Conservation (phyloP, 768 basidiomycete species). For the Kwoniella europaea region DNA sequence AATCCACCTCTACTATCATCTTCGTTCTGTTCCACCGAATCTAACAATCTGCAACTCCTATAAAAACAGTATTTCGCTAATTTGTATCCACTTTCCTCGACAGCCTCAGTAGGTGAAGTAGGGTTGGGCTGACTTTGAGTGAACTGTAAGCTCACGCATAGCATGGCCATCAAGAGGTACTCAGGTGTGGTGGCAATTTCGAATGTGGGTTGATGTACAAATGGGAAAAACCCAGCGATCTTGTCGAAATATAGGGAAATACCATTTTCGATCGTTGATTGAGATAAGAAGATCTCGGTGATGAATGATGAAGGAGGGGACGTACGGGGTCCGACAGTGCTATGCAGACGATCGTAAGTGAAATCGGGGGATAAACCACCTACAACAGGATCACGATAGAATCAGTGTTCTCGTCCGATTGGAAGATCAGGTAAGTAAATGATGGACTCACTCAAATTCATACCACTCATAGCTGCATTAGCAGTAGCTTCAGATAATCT, state of each 20-base stretch:
- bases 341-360: no score
- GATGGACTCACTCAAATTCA: no score
- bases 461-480: no score
- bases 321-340: no score
- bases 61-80: slow-evolving; percentile 25
- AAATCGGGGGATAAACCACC: no score
- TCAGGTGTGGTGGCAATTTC: slow-evolving; percentile 13
- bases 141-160: slow-evolving; percentile 31
- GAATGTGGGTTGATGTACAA: slow-evolving; percentile 42
- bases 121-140: no score
- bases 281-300: not conserved
- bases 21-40: slow-evolving; percentile 14
- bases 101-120: slow-evolving; percentile 11
- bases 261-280: slow-evolving; percentile 10
- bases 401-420: no score
- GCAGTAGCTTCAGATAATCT: no score
- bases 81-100: slow-evolving; percentile 5
- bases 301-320: no score
- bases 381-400: no score
- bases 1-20: slow-evolving; percentile 2
- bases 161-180: slow-evolving; percentile 29
- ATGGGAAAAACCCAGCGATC: slow-evolving; percentile 27
- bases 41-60: slow-evolving; percentile 13
- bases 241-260: slow-evolving; percentile 37
- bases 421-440: no score